These are phyloP conservation scores for Mycosphaerella arachidis DNA, from an alignment of 2,329 filamentous ascomycete species.

Conservation along the genomic window DNA sequence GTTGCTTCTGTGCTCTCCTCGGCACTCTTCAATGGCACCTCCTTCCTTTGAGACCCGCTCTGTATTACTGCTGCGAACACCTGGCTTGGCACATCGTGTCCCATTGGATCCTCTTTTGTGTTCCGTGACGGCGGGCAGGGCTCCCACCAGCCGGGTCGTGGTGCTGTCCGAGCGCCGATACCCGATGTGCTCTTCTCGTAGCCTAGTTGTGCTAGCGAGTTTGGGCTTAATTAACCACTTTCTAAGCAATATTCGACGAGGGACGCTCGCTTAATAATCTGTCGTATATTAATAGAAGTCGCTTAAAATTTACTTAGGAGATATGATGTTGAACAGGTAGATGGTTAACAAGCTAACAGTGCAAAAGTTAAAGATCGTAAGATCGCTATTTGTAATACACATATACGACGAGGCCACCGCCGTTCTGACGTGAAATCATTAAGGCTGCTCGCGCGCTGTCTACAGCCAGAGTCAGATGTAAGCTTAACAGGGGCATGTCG, in stretches of 20 bases:
- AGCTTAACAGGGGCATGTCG: neutral
- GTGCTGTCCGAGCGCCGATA: neutral
- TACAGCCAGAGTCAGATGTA: neutral
- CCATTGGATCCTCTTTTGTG: neutral
- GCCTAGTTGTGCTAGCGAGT: neutral
- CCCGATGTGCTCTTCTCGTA: neutral
- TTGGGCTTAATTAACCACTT: too few relatives aligned
- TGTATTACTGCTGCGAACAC: neutral
- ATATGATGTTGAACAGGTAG: too few relatives aligned
- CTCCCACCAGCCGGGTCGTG: neutral
- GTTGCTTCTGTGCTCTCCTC: neutral
- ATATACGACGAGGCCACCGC: too few relatives aligned
- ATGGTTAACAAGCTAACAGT: too few relatives aligned
- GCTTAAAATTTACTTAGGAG: too few relatives aligned
- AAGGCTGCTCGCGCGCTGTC: neutral
- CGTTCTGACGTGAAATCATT: too few relatives aligned
- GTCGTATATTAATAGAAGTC: too few relatives aligned
- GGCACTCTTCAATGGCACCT: neutral
- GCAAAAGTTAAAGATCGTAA: too few relatives aligned
- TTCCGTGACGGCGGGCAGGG: neutral
- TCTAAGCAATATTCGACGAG: too few relatives aligned
- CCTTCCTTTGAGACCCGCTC: neutral
- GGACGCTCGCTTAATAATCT: too few relatives aligned
- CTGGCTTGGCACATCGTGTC: neutral
- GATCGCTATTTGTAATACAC: too few relatives aligned